phyloP scores from a whole-genome alignment of 352 stramenopile species.

The Achlya hypogyna region DNA sequence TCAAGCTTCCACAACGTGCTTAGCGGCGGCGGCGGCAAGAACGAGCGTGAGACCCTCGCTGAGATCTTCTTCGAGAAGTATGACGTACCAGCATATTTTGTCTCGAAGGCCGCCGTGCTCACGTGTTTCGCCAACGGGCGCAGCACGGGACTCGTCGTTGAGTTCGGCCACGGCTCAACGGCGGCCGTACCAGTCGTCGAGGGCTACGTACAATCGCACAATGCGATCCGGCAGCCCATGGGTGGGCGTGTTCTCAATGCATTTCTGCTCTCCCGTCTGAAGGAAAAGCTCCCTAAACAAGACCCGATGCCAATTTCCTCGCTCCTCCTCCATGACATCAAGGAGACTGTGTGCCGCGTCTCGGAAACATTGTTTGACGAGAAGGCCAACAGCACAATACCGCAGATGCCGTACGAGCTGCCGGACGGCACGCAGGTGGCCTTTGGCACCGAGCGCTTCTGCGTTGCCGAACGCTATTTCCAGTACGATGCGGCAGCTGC shows the following conservation, averaged over 20 bases:
- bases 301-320: neutral
- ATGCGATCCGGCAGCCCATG: conserved; percentile 49
- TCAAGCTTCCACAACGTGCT: conserved; percentile 22
- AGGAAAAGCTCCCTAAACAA: conserved; percentile 30
- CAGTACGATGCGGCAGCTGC: conserved; percentile 8
- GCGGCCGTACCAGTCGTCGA: conserved; percentile 71
- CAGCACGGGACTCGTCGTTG: conserved; percentile 67
- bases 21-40: neutral
- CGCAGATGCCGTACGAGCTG: conserved; percentile 71
- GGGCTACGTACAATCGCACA: conserved; percentile 61
- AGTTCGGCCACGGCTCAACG: conserved; percentile 70
- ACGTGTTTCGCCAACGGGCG: conserved; percentile 76
- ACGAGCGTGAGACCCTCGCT: conserved; percentile 53
- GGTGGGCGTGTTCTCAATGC: conserved; percentile 58
- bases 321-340: conserved; percentile 49
- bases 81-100: conserved; percentile 61
- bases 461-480: conserved; percentile 86
- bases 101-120: conserved; percentile 72
- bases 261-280: conserved; percentile 31
- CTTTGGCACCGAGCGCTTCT: conserved; percentile 81
- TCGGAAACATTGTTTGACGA: conserved; percentile 64
- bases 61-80: conserved; percentile 81
- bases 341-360: conserved; percentile 70
- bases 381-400: conserved; percentile 56
- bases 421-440: conserved; percentile 75